These are phyloP conservation scores for Sporothrix mexicana DNA, from an alignment of 2,329 filamentous ascomycete species.

Conservation along the genomic window DNA sequence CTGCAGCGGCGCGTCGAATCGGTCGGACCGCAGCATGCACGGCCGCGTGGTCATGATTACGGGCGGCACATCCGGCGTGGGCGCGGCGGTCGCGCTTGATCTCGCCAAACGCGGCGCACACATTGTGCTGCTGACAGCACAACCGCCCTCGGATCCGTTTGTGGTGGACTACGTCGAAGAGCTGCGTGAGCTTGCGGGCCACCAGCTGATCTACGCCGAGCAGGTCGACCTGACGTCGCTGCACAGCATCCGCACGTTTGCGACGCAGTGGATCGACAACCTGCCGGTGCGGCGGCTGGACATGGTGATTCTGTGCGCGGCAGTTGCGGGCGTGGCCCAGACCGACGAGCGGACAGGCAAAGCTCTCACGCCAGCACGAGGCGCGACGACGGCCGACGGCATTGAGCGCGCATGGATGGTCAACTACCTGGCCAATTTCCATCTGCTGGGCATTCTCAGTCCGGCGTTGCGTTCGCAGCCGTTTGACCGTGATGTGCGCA, in stretches of 20 bases:
- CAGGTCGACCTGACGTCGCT: conserved; percentile 88
- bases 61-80: conserved; percentile 92
- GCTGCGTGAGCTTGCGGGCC: conserved; percentile 74
- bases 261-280: conserved; percentile 98
- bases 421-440: conserved; percentile 96
- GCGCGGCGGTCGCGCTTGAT: conserved; percentile 73
- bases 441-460: conserved; percentile 87
- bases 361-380: conserved; percentile 44
- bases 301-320: conserved; percentile 87
- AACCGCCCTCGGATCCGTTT: conserved; percentile 82
- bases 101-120: conserved; percentile 86
- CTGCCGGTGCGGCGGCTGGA: conserved; percentile 86
- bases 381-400: conserved; percentile 71
- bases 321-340: conserved; percentile 42
- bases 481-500: conserved; percentile 87
- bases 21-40: conserved; percentile 82
- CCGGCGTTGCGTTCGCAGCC: conserved; percentile 91
- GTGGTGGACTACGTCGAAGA: conserved; percentile 92
- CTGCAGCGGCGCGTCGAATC: conserved; percentile 75
- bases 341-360: conserved; percentile 53
- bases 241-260: conserved; percentile 90
- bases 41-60: conserved; percentile 94
- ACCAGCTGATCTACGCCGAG: conserved; percentile 92
- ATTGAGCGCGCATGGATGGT: conserved; percentile 91
- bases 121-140: conserved; percentile 84